Conservation (phyloP, 2,329 filamentous ascomycete species). For the Nemania serpens region DNA sequence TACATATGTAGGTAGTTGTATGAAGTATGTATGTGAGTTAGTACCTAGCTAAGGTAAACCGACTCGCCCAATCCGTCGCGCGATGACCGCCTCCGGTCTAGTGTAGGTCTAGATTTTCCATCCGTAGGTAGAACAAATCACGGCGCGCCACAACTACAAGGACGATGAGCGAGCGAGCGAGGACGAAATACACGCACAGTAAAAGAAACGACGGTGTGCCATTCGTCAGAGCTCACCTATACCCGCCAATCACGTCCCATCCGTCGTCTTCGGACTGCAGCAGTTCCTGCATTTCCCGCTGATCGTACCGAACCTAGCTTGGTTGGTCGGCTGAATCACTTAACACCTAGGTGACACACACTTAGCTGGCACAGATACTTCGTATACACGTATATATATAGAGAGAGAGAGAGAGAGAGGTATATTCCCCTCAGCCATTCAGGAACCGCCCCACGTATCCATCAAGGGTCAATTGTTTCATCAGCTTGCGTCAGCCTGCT, state of each 20-base stretch:
- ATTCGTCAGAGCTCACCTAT: too few relatives aligned
- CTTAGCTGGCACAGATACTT: too few relatives aligned
- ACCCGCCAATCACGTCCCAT: too few relatives aligned
- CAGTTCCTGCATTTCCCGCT: constrained; percentile 19
- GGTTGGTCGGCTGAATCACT: background rate
- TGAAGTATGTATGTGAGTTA: too few relatives aligned
- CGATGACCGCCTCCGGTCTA: background rate
- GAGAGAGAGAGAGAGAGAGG: too few relatives aligned
- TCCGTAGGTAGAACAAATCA: constrained; percentile 17
- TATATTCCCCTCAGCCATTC: too few relatives aligned
- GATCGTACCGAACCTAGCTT: background rate
- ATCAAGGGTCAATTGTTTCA: background rate
- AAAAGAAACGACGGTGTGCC: background rate
- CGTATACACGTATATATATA: too few relatives aligned
- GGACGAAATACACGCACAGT: background rate
- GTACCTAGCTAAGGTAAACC: too few relatives aligned
- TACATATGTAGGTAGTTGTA: too few relatives aligned
- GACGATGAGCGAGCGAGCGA: background rate
- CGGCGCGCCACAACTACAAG: constrained; percentile 11
- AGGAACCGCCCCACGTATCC: too few relatives aligned
- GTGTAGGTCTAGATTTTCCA: background rate
- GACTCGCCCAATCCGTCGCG: too few relatives aligned
- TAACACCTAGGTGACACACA: too few relatives aligned
- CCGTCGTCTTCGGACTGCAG: background rate
- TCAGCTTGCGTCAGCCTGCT: constrained; percentile 8